These are phyloP conservation scores for Termitomyces sp. DNA, from an alignment of 768 basidiomycete species.

Conservation along the genomic window DNA sequence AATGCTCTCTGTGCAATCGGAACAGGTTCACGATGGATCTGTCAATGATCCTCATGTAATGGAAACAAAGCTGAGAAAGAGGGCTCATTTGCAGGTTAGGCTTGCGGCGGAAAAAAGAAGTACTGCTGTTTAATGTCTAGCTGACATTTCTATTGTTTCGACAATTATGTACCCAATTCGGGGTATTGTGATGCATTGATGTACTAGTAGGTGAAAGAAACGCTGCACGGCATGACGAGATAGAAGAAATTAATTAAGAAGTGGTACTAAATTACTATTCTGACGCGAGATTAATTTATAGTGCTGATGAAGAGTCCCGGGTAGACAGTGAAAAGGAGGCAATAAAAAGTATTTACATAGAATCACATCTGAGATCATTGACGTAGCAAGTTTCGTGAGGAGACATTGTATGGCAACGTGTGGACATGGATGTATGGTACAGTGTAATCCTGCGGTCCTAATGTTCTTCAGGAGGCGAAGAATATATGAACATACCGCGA, in stretches of 20 bases:
- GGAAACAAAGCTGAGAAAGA: slow-evolving; percentile 42
- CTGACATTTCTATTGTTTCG: background rate
- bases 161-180: background rate
- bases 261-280: background rate
- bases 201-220: background rate
- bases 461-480: slow-evolving; percentile 18
- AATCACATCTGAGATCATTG: slow-evolving; percentile 7
- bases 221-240: background rate
- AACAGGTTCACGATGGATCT: background rate
- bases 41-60: slow-evolving; percentile 19
- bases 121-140: background rate
- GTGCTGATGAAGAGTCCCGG: slow-evolving; percentile 3
- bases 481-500: slow-evolving; percentile 38
- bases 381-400: slow-evolving; percentile 13
- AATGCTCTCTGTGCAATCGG: background rate
- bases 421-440: background rate
- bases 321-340: background rate
- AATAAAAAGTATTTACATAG: slow-evolving; percentile 7
- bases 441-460: slow-evolving; percentile 14
- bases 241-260: background rate
- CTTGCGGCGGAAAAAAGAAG: slow-evolving; percentile 39
- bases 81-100: slow-evolving; percentile 42
- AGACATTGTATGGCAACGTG: slow-evolving; percentile 12
- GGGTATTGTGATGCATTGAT: background rate
- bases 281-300: background rate